Evolutionary conservation across 2,329 filamentous ascomycete genomes (phyloP), one percentile per base, ranked within the genome.

Genomic region (Nigrospora osmanthi): DNA sequence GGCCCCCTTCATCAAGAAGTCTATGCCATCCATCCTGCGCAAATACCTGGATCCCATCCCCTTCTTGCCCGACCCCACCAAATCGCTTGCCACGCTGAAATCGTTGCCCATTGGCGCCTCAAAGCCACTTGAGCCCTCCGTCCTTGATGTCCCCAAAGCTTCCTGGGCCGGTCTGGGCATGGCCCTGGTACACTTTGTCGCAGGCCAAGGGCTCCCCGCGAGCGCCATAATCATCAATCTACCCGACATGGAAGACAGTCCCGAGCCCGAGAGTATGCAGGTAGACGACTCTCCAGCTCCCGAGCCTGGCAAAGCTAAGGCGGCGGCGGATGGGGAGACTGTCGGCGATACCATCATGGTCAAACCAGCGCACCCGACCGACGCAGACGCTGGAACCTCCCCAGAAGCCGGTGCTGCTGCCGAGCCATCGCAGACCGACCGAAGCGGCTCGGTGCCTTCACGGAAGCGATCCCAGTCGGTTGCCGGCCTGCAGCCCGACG

Each of bases 401-500:
- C 23, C 23, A 28, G 67, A 66, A 34, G 46, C 53, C 32, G 47
- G 55, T 3, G 61, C 61, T 12, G 47, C 54, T 11, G 40, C 50
- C 7, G 60, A 61, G 44, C 68, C 66, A 35, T 59, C 63, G 17
- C 56, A 60, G 6, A 51, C 44, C 16, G 63, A 66, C 28, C 58
- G 57, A 15, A 67, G 66, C 38, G 52, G 54, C n/a, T 68, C 71
- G 2, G 52, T 67, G 6, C 60, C 67, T 12, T 73, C 71, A 1
- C 70, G 79, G 42, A 83, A 83, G 56, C 70, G 80, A 41, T 83
- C 80, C 2, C 80, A 83, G 48, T 84, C 80, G 11, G 63, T 66
- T 30, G 80, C 80, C 5, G 80, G 80, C 3, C 60, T 84, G 14
- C 68, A 68, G 14, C 42, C 42, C 1, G 80, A 83, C 3, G 68